Evolutionary conservation across 345 rosid genomes (phyloP).

Genomic region (Eucalyptus tenuipes): DNA sequence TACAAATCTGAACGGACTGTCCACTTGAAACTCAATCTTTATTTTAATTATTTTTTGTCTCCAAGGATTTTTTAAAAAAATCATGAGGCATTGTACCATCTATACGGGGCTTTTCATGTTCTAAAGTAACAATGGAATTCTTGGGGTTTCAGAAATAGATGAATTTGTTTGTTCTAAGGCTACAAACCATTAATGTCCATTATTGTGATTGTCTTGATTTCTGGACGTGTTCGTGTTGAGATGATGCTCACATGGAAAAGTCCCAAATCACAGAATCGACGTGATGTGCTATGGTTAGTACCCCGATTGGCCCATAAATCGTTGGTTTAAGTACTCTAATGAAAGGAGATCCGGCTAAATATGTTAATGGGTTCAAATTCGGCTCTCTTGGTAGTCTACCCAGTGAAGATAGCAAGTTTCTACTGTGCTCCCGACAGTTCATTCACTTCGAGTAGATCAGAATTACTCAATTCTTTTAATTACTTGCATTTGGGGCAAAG

Average conservation of each 20-base stretch:
- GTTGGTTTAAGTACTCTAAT: rapidly evolving
- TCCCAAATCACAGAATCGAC: not conserved
- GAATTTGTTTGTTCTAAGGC: not conserved
- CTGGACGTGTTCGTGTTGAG: not conserved
- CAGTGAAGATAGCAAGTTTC: not conserved
- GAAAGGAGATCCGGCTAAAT: rapidly evolving
- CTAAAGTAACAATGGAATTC: not conserved
- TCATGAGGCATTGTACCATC: not conserved
- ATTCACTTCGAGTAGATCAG: not conserved
- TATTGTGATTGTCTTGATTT: not conserved
- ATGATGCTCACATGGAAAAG: not conserved
- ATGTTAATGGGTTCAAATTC: not conserved
- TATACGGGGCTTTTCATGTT: not conserved
- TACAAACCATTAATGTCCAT: not conserved
- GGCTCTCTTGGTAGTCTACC: not conserved
- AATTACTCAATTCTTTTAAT: not conserved
- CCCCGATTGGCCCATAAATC: rapidly evolving
- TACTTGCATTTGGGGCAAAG: not conserved
- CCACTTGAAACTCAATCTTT: not conserved
- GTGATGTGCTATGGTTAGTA: rapidly evolving
- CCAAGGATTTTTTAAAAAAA: not conserved
- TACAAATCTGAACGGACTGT: not conserved
- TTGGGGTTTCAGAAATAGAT: not conserved
- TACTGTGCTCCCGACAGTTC: not conserved
- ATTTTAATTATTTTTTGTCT: not conserved